Conservation (phyloP, 495 filamentous ascomycete genomes). For the Cercophora sp. region DNA sequence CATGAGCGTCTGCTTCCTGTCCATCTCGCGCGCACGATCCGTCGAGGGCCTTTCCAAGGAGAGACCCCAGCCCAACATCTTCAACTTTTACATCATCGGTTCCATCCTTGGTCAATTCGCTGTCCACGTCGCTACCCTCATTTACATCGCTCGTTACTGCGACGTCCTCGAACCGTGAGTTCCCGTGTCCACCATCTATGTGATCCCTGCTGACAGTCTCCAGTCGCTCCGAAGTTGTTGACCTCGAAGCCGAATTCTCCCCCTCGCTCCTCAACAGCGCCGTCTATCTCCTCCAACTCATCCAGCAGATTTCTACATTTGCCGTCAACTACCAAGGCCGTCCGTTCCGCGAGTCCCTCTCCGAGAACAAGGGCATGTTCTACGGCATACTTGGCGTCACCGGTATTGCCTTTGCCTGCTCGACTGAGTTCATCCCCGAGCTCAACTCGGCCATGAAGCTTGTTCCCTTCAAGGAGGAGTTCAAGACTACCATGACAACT, state of each 20-base stretch:
- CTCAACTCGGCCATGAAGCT: conserved; percentile 90
- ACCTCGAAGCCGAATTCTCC: conserved; percentile 91
- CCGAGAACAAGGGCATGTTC: conserved; percentile 97
- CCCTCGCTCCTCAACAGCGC: conserved; percentile 95
- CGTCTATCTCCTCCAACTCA: conserved; percentile 95
- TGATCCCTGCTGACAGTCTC: conserved; percentile 26
- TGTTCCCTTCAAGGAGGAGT: conserved; percentile 86
- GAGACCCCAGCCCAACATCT: conserved; percentile 96
- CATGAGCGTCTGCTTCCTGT: conserved; percentile 99
- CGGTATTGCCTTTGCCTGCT: conserved; percentile 88
- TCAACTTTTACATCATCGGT: conserved; percentile 98
- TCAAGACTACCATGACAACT: conserved; percentile 80
- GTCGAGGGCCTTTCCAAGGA: conserved; percentile 96
- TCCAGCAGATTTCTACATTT: conserved; percentile 99
- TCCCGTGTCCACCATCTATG: neutral
- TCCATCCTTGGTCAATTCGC: conserved; percentile 97
- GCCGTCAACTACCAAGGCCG: conserved; percentile 99
- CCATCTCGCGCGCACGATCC: conserved; percentile 89
- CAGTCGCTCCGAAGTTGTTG: conserved; percentile 67
- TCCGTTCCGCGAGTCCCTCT: conserved; percentile 92
- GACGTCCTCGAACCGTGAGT: conserved; percentile 77
- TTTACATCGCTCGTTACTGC: conserved; percentile 91
- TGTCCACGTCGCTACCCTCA: conserved; percentile 87
- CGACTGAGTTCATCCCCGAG: conserved; percentile 93
- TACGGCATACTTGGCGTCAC: conserved; percentile 88